A percentile compares a stretch with the other conserved stretches of the same genome.
These are phyloP conservation scores for Arabidopsis lyrata DNA, from an alignment of 441 rosid species.

Conservation along the genomic window DNA sequence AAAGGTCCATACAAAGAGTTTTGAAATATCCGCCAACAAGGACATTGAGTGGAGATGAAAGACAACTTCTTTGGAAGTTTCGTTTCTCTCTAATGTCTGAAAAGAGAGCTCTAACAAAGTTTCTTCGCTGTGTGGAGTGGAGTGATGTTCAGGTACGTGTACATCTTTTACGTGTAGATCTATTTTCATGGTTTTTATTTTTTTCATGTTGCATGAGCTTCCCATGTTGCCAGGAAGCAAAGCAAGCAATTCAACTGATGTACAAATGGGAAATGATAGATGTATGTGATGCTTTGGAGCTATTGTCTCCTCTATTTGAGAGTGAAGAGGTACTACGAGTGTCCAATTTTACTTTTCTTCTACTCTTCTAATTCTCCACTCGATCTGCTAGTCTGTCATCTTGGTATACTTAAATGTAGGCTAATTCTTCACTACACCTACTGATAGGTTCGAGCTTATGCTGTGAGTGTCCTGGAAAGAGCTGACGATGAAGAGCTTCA, in stretches of 20 bases:
- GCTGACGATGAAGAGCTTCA: slow-evolving; percentile 99
- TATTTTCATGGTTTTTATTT: slow-evolving; percentile 27
- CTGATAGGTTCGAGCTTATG: slow-evolving; percentile 96
- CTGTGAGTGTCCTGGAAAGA: slow-evolving; percentile 96
- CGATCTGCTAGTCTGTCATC: slow-evolving; percentile 12
- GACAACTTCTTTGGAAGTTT: slow-evolving; percentile 97
- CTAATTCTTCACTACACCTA: slow-evolving; percentile 41
- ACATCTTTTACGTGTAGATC: slow-evolving; percentile 26
- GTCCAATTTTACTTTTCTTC: slow-evolving; percentile 19
- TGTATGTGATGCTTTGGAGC: slow-evolving; percentile 95
- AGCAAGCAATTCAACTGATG: slow-evolving; percentile 94
- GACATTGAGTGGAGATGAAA: slow-evolving; percentile 93
- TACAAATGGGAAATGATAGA: slow-evolving; percentile 94
- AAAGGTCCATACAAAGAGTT: slow-evolving; percentile 87
- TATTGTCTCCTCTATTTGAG: slow-evolving; percentile 93
- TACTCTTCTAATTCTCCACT: slow-evolving; percentile 20
- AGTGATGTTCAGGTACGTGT: slow-evolving; percentile 90
- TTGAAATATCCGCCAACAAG: slow-evolving; percentile 96
- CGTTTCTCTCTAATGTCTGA: slow-evolving; percentile 96
- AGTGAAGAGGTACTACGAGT: slow-evolving; percentile 85
- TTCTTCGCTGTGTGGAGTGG: slow-evolving; percentile 98
- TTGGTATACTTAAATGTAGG: slow-evolving; percentile 19
- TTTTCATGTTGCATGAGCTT: slow-evolving; percentile 41
- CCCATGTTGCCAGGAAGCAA: slow-evolving; percentile 84
- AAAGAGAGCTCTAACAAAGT: slow-evolving; percentile 97